Evolutionary conservation across 441 rosid genomes (phyloP).

Genomic region (Raphanus hybrid): DNA sequence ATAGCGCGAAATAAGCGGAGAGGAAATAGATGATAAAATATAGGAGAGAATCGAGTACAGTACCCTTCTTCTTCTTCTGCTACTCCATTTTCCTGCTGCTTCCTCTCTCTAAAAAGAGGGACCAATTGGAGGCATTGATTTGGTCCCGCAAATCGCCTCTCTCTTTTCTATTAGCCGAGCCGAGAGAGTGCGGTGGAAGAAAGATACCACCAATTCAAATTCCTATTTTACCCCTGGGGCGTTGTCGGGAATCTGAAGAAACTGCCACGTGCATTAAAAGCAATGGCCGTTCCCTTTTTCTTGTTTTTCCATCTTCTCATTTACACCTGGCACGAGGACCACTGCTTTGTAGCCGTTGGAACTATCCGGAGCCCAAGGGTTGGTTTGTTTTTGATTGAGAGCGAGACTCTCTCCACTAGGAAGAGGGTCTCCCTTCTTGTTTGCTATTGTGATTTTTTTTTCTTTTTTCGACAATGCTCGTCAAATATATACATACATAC

Average conservation of each 20-base stretch:
- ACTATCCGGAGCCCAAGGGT: constrained; percentile 14
- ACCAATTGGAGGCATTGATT: constrained; percentile 38
- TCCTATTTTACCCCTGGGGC: constrained; percentile 46
- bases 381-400: neutral
- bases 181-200: constrained; percentile 16
- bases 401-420: constrained; percentile 9
- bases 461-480: neutral
- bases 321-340: constrained; percentile 30
- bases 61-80: constrained; percentile 6
- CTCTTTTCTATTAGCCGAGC: constrained; percentile 23
- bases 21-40: neutral
- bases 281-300: constrained; percentile 22
- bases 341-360: constrained; percentile 37
- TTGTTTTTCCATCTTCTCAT: constrained; percentile 19
- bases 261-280: constrained; percentile 44
- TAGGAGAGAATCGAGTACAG: constrained; percentile 19
- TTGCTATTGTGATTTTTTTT: neutral
- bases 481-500: neutral
- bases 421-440: constrained; percentile 1
- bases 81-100: constrained; percentile 2
- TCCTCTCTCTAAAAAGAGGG: constrained; percentile 23
- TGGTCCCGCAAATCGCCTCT: constrained; percentile 42
- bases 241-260: constrained; percentile 44
- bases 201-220: constrained; percentile 8
- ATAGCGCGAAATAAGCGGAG: neutral